Evolutionary conservation across 805 yeast species (phyloP).

Genomic region (Hemisphaericaspora nanyangensis): DNA sequence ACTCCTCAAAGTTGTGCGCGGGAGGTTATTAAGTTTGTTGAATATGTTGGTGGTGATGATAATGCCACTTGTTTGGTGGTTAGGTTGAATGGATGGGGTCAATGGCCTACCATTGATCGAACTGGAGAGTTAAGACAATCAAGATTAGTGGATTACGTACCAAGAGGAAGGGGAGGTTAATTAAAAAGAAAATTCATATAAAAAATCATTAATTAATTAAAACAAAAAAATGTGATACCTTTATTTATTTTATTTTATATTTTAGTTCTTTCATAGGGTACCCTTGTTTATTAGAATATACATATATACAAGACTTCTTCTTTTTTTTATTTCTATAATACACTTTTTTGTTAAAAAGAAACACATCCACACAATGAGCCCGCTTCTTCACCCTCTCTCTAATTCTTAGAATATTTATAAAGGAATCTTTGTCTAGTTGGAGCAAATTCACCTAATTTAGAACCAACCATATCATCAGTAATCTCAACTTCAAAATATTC

Average conservation of each 20-base stretch:
- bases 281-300: not conserved
- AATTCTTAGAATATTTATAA: conserved; percentile 75
- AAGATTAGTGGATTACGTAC: conserved; percentile 47
- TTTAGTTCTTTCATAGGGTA: no score
- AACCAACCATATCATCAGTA: conserved; percentile 95
- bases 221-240: no score
- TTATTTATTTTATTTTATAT: no score
- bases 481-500: conserved; percentile 86
- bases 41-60: conserved; percentile 87
- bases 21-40: conserved; percentile 80
- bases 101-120: conserved; percentile 81
- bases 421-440: conserved; percentile 87
- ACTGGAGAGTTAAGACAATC: conserved; percentile 81
- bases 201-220: no score
- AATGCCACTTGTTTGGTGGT: conserved; percentile 91
- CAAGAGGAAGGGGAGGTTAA: conserved; percentile 18
- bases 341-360: not conserved
- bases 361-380: no score
- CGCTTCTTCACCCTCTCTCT: no score
- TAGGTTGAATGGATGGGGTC: conserved; percentile 87
- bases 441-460: conserved; percentile 92
- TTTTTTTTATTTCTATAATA: not conserved
- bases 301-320: not conserved
- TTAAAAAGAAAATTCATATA: not conserved
- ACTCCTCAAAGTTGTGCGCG: conserved; percentile 83